Conservation (phyloP, 768 basidiomycete genomes). For the Sporobolomyces phaffii region DNA sequence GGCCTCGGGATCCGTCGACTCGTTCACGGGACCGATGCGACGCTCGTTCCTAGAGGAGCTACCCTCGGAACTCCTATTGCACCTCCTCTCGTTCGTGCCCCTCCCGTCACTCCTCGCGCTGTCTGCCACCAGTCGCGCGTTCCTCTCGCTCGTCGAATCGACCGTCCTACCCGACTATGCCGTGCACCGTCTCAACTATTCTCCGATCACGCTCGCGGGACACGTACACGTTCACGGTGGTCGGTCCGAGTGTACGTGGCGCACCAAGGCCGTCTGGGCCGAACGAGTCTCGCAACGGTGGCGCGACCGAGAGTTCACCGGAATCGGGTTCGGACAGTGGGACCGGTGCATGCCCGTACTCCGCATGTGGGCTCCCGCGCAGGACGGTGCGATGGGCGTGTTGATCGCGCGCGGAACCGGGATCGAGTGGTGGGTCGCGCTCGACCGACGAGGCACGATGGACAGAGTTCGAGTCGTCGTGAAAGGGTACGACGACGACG, state of each 20-base stretch:
- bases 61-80: conserved; percentile 9
- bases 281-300: background rate
- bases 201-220: background rate
- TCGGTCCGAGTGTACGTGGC: background rate
- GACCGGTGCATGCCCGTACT: conserved; percentile 1
- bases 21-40: no score
- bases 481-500: background rate
- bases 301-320: background rate
- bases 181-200: background rate
- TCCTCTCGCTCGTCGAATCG: background rate
- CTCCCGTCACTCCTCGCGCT: conserved; percentile 6
- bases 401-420: conserved; percentile 11
- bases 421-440: conserved; percentile 17
- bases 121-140: background rate
- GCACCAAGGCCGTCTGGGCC: background rate
- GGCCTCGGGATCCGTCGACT: no score
- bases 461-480: background rate
- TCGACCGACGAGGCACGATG: background rate
- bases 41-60: background rate
- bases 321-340: background rate
- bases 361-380: background rate
- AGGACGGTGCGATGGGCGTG: background rate
- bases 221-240: background rate
- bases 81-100: background rate
- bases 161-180: background rate